phyloP scores from a whole-genome alignment of 2,329 filamentous ascomycete genomes.

The Colletotrichum tabaci region DNA sequence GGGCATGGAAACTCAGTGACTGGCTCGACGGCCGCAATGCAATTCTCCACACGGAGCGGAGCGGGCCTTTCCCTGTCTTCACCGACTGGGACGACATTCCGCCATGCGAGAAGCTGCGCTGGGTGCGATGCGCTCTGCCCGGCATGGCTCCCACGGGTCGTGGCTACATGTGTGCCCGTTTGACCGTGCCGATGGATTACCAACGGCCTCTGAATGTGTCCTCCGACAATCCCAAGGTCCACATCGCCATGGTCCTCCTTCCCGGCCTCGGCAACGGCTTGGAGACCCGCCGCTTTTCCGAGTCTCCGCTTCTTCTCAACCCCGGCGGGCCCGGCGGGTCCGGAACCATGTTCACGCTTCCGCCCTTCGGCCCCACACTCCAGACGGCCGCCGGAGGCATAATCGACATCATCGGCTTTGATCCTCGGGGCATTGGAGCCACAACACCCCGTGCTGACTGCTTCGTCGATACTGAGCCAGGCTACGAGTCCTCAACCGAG shows the following conservation, averaged over 20 bases:
- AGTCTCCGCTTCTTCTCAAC: conserved; percentile 60
- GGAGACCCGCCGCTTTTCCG: conserved; percentile 50
- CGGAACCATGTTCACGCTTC: conserved; percentile 52
- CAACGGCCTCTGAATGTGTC: conserved; percentile 56
- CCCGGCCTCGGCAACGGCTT: conserved; percentile 50
- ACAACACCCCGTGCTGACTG: conserved; percentile 58
- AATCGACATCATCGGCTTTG: conserved; percentile 63
- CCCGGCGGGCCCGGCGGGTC: conserved; percentile 64
- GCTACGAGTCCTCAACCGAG: conserved; percentile 23
- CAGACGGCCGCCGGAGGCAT: conserved; percentile 56
- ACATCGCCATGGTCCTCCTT: conserved; percentile 54
- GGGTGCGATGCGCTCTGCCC: conserved; percentile 58
- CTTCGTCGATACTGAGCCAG: conserved; percentile 45
- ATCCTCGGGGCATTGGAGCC: conserved; percentile 61
- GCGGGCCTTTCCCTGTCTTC: conserved; percentile 23
- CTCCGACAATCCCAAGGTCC: conserved; percentile 52
- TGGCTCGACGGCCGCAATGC: conserved; percentile 18
- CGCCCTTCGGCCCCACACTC: conserved; percentile 47
- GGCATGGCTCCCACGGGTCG: conserved; percentile 43
- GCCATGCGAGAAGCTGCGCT: conserved; percentile 60
- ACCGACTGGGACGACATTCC: conserved; percentile 53
- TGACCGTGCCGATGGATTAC: conserved; percentile 65
- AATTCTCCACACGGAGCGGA: neutral
- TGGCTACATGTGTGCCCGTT: conserved; percentile 57
- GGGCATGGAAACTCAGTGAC: conserved; percentile 28